phyloP scores from a whole-genome alignment of 768 basidiomycete genomes.

The Calocybe indica region DNA sequence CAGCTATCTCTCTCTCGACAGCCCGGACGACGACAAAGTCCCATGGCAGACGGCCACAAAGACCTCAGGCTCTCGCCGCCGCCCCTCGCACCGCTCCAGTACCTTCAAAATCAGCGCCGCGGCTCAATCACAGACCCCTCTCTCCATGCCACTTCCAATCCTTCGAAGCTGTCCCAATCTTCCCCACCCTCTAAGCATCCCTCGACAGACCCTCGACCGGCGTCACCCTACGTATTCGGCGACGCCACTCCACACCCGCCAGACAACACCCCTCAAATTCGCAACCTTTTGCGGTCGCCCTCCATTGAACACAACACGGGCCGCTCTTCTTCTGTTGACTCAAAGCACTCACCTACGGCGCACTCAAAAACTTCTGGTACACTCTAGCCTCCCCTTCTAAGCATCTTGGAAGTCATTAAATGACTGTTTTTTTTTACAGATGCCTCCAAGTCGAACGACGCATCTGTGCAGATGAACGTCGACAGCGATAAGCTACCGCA shows the following conservation, averaged over 20 bases:
- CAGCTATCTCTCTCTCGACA: constrained; percentile 8
- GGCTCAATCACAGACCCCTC: constrained; percentile 83
- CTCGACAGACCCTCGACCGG: constrained; percentile 45
- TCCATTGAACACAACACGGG: constrained; percentile 36
- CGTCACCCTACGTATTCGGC: constrained; percentile 67
- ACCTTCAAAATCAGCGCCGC: constrained; percentile 73
- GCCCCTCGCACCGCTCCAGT: constrained; percentile 71
- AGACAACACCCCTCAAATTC: constrained; percentile 40
- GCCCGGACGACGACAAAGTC: no score
- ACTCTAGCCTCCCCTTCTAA: no score
- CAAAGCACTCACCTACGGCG: no score
- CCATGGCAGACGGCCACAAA: constrained; percentile 9
- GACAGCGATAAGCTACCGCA: constrained; percentile 28
- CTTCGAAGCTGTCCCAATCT: no score
- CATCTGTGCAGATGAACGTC: constrained; percentile 29
- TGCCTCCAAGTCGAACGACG: constrained; percentile 22
- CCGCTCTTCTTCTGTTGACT: constrained; percentile 14
- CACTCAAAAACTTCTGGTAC: no score
- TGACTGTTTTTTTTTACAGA: constrained; percentile 10
- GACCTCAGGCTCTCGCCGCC: constrained; percentile 43
- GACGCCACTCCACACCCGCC: constrained; percentile 44
- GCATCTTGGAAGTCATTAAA: no score
- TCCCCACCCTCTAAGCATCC: constrained; percentile 18
- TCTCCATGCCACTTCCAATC: constrained; percentile 50
- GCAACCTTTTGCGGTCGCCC: constrained; percentile 56